phyloP scores from a whole-genome alignment of 1,284 basidiomycete species.

The Tilletia horrida region DNA sequence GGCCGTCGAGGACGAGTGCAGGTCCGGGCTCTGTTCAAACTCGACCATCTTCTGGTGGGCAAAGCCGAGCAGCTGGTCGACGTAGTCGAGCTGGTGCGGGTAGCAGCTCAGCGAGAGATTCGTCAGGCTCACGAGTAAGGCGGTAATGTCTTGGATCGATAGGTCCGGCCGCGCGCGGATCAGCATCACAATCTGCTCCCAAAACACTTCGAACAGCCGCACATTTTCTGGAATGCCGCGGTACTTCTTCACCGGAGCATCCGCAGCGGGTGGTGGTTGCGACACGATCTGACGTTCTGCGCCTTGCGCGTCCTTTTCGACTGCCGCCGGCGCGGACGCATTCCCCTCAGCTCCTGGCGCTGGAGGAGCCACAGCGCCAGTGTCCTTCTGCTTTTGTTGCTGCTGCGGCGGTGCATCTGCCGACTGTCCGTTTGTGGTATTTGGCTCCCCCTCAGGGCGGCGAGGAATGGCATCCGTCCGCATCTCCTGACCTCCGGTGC shows the following conservation, averaged over 20 bases:
- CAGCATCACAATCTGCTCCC: constrained; percentile 53
- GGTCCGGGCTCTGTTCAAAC: constrained; percentile 40
- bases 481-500: constrained; percentile 27
- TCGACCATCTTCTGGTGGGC: constrained; percentile 46
- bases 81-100: constrained; percentile 53
- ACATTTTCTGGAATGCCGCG: constrained; percentile 53
- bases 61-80: constrained; percentile 53
- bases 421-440: not conserved
- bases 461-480: constrained; percentile 20
- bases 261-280: constrained; percentile 3
- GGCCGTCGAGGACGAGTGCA: constrained; percentile 35
- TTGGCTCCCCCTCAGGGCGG: constrained; percentile 15
- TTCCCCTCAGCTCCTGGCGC: constrained; percentile 12
- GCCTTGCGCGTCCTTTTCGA: constrained; percentile 8
- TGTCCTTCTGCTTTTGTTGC: not conserved
- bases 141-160: constrained; percentile 51
- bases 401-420: constrained; percentile 25
- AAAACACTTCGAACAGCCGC: constrained; percentile 53
- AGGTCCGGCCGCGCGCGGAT: constrained; percentile 53
- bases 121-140: constrained; percentile 48
- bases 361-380: constrained; percentile 2
- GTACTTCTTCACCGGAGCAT: constrained; percentile 42
- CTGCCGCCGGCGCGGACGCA: not conserved
- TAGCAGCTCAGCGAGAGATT: constrained; percentile 53
- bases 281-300: constrained; percentile 1